Conservation (phyloP, 2,329 filamentous ascomycete species). For the Exophiala calicioides region DNA sequence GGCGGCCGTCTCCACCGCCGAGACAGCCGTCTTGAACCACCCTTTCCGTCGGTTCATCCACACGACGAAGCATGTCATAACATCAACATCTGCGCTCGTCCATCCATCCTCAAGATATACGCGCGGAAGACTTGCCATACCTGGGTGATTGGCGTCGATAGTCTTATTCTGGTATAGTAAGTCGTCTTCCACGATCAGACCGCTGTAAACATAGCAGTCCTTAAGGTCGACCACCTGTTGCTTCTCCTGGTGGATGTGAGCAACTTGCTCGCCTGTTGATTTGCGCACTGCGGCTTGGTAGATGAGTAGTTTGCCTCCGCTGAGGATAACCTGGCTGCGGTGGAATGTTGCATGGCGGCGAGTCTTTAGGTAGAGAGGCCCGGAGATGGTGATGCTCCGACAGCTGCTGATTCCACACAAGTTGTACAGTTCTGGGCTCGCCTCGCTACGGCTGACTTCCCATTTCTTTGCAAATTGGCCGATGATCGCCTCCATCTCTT, state of each 20-base stretch:
- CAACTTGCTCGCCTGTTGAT: slow-evolving; percentile 55
- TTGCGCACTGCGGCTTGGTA: slow-evolving; percentile 62
- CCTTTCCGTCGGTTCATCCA: slow-evolving; percentile 29
- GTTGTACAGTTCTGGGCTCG: slow-evolving; percentile 66
- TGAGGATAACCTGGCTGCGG: slow-evolving; percentile 61
- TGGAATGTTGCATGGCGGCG: slow-evolving; percentile 63
- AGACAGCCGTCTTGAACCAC: slow-evolving; percentile 28
- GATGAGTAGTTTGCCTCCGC: slow-evolving; percentile 61
- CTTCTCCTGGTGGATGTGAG: slow-evolving; percentile 63
- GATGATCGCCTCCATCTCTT: slow-evolving; percentile 64
- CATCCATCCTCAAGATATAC: slow-evolving; percentile 36
- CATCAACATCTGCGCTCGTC: slow-evolving; percentile 33
- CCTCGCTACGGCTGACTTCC: slow-evolving; percentile 65
- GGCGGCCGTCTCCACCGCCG: slow-evolving; percentile 33
- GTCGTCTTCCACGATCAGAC: slow-evolving; percentile 63
- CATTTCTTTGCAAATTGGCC: slow-evolving; percentile 68
- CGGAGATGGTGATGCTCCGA: slow-evolving; percentile 63
- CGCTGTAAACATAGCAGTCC: slow-evolving; percentile 67
- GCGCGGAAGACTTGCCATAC: slow-evolving; percentile 26
- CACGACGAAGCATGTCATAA: slow-evolving; percentile 34
- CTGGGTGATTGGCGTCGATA: slow-evolving; percentile 33
- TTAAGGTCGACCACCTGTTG: slow-evolving; percentile 60
- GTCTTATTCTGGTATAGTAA: slow-evolving; percentile 47
- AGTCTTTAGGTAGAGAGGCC: slow-evolving; percentile 64
- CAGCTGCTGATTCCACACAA: slow-evolving; percentile 66